These are phyloP conservation scores for Chimonanthus salicifolius DNA, from an alignment of 164 flowering plant species.

Conservation along the genomic window DNA sequence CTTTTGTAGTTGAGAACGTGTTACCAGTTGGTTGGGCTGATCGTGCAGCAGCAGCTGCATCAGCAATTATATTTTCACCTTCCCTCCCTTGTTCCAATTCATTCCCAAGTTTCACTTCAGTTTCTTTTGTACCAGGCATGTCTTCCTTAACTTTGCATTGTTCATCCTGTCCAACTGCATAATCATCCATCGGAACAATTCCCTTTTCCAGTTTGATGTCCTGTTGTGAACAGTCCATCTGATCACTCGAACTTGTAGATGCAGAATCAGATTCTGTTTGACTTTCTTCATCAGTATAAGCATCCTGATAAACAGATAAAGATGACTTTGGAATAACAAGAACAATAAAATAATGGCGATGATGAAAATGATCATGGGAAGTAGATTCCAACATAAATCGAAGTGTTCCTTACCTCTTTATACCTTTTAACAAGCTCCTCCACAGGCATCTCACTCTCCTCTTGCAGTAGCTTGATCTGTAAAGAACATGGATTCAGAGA, in stretches of 20 bases:
- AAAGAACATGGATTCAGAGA: conserved; percentile 19
- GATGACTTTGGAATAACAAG: neutral
- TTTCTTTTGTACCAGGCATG: conserved; percentile 18
- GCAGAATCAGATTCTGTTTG: conserved; percentile 50
- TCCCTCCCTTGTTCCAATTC: conserved; percentile 48
- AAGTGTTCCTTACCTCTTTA: conserved; percentile 44
- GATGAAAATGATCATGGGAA: conserved; percentile 1
- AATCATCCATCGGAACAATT: conserved; percentile 19
- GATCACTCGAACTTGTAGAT: conserved; percentile 50
- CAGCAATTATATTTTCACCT: conserved; percentile 74
- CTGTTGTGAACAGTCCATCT: conserved; percentile 27
- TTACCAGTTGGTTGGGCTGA: conserved; percentile 98
- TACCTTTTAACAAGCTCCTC: conserved; percentile 88
- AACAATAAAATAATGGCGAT: too few relatives aligned
- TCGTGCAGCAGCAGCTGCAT: conserved; percentile 99
- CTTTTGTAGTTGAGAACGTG: conserved; percentile 92
- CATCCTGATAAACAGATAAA: conserved; percentile 30
- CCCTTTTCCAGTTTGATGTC: conserved; percentile 21
- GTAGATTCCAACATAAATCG: neutral
- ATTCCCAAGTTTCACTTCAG: conserved; percentile 19
- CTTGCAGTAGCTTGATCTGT: conserved; percentile 81
- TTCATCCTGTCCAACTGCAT: conserved; percentile 24
- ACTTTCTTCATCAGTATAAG: conserved; percentile 14
- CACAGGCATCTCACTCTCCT: conserved; percentile 84
- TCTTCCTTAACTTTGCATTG: conserved; percentile 16